These are phyloP conservation scores for Aspergillus ellipticus DNA, from an alignment of 495 filamentous ascomycete species.

Conservation along the genomic window DNA sequence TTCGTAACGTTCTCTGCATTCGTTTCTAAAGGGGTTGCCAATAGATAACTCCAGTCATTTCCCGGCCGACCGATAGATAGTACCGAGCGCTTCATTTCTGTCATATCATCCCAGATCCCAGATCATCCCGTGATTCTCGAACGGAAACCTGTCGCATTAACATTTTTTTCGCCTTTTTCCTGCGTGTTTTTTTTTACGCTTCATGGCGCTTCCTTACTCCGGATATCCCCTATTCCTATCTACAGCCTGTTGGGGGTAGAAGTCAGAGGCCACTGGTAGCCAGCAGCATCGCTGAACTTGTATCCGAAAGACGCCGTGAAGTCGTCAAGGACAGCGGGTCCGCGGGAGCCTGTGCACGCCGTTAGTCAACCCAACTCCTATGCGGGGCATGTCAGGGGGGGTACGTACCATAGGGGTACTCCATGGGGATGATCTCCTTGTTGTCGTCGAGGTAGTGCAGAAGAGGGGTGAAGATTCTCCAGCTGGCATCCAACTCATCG, in stretches of 20 bases:
- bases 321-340: constrained; percentile 93
- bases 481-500: constrained; percentile 96
- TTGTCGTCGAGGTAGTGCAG: constrained; percentile 98
- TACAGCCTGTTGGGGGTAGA: constrained; percentile 70
- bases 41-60: constrained; percentile 10
- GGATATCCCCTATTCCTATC: constrained; percentile 15
- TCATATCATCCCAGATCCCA: constrained; percentile 16
- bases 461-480: constrained; percentile 97
- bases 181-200: constrained; percentile 5
- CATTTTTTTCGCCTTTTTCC: constrained; percentile 15
- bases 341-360: constrained; percentile 72
- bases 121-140: constrained; percentile 13
- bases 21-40: constrained; percentile 15
- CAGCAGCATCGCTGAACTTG: constrained; percentile 95
- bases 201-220: constrained; percentile 8
- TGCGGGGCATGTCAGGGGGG: not conserved
- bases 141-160: constrained; percentile 16
- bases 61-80: constrained; percentile 10
- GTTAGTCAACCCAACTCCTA: constrained; percentile 9
- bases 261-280: constrained; percentile 89
- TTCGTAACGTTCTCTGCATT: constrained; percentile 19
- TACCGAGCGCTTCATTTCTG: constrained; percentile 11
- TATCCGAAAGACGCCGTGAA: constrained; percentile 98
- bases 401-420: constrained; percentile 93
- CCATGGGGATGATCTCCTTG: constrained; percentile 99